Evolutionary conservation across 768 basidiomycete genomes (phyloP), one percentile per base, ranked within the genome.

Genomic region (Macrolepiota dolichaula): DNA sequence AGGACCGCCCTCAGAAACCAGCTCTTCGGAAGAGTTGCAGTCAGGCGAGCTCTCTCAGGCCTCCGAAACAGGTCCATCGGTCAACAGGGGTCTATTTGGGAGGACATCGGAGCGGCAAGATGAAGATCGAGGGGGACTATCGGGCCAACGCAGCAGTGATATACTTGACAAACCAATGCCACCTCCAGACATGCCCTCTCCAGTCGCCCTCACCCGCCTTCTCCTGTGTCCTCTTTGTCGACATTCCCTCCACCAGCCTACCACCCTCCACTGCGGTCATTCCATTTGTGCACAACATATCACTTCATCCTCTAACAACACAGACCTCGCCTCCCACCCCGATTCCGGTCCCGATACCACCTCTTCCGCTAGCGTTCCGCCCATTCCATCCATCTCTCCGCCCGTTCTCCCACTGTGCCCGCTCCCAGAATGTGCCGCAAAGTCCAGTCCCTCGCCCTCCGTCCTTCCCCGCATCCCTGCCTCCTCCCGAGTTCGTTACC

Each of bases 191-290:
- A 65, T 69, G 66, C 49, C 63, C 64, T 51, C 67, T 61, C 52
- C 59, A 62, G 32, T 66, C 54, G 44, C 59, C 49, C 64, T 69
- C 64, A 65, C 73, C 55, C 66, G 76, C 38, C 68, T 84, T 57
- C 74, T 88, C 59, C 59, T 62, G 56, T 92, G 91, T 68, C 80
- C 84, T 2, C 68, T 83, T 71, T 91, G 90, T 65, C 3, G 82
- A 78, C 9, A 73, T 81, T 58, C 78, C 67, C 69, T 94, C 78
- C 79, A 35, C 74, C 73, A 65, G 77, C 93, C 77, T 73, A 88
- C 66, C 76, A 94, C 78, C 0, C 85, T 96, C 42, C 82, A 77
- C 66, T 97, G 94, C 68, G 94, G 94, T 56, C 94, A 97, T 70
- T 81, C 93, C 22, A 64, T 96, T 63, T 97, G 94, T 67, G 72